Base-by-base conservation (phyloP, 1,139 yeast species). In the Geotrichum reessii region DNA sequence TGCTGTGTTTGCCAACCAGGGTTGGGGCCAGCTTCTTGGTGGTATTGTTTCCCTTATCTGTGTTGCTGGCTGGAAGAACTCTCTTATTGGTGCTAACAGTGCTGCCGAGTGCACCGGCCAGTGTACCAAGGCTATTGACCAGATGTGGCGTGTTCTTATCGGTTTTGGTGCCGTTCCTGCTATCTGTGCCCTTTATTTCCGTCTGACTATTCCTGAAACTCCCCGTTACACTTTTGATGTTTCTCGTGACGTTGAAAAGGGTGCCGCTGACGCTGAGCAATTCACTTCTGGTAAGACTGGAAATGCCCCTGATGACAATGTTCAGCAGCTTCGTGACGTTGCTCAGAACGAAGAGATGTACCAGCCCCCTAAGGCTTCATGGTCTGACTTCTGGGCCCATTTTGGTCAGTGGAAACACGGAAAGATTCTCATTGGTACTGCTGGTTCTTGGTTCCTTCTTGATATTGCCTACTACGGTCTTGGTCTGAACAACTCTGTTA, bases 401-500 rank as follows among this genome's bases (percentile, higher is more conserved):
- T 93, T 92, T 72, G 75, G 81, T 60, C 84, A 86, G 78, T 88
- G 95, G 96, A 88, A 80, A 75, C 86, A 90, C 74, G 85, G 88
- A 76, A 87, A 86, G 77, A 82, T 57, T 86, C 79, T 93, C 67
- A 66, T 93, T 57, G 98, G 98, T 73, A 92, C 99, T 67, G 95
- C 97, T 65, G 95, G 92, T 74, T 86, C 95, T 55, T 93, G 99
- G 99, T 92, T 92, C 79, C 80, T 86, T 78, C 82, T 92, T 76
- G 98, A 93, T 80, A 89, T 93, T 73, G 97, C 97, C 62, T 91
- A 84, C 80, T 93, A 93, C 73, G 86, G 95, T 76, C 83, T 86
- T 75, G 84, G 96, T 65, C 89, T 92, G 70, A 82, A 63, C 76
- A 87, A 67, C 83, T 87, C 69, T 85, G 95, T 76, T 87, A 92